These are phyloP conservation scores for Usnea hakonensis DNA, from an alignment of 495 filamentous ascomycete species.

Conservation along the genomic window DNA sequence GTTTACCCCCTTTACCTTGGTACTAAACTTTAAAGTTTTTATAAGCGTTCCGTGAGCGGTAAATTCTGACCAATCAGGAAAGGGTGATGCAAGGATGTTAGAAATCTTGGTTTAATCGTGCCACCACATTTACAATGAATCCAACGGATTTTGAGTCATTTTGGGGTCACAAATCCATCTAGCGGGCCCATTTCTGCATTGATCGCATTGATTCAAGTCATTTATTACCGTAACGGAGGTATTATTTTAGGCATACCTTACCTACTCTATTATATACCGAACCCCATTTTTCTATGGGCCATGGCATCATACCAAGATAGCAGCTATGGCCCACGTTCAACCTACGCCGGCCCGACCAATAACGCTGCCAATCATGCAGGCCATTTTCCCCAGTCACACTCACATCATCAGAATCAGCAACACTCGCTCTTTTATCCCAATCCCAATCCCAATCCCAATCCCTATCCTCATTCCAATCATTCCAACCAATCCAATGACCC, in stretches of 20 bases:
- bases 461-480: conserved; percentile 10
- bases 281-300: neutral
- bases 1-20: too few relatives aligned
- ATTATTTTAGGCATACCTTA: too few relatives aligned
- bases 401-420: conserved; percentile 15
- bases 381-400: conserved; percentile 11
- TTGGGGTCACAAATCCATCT: too few relatives aligned
- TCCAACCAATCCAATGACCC: conserved; percentile 24
- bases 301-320: conserved; percentile 4
- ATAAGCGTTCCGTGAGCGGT: neutral
- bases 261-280: too few relatives aligned
- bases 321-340: neutral
- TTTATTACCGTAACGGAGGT: too few relatives aligned
- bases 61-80: neutral
- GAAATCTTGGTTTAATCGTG: neutral
- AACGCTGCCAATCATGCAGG: neutral
- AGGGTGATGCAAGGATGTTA: neutral
- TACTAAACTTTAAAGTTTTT: neutral
- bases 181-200: too few relatives aligned
- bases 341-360: neutral
- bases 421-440: conserved; percentile 19
- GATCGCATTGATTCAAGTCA: too few relatives aligned
- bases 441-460: conserved; percentile 13
- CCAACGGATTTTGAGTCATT: too few relatives aligned
- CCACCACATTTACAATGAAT: too few relatives aligned